Percentiles rank a stretch among this genome's conserved stretches.
phyloP scores from a whole-genome alignment of 179 eudicot species.

The Pouteria campechiana region DNA sequence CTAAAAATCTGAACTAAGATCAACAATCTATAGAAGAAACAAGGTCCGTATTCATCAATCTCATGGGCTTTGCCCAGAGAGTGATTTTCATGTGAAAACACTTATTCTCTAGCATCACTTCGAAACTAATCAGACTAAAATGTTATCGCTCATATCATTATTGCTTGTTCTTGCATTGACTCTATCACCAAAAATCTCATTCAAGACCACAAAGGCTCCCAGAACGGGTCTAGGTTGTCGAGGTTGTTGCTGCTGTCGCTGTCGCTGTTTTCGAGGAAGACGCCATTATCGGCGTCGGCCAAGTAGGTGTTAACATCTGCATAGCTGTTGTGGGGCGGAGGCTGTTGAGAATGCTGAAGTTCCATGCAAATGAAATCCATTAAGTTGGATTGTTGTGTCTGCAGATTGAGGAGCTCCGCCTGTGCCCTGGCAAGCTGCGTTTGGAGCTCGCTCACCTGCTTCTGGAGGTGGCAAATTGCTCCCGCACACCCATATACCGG shows the following conservation, averaged over 20 bases:
- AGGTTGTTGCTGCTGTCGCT: too few relatives aligned
- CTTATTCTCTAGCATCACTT: too few relatives aligned
- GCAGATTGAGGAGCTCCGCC: conserved; percentile 38
- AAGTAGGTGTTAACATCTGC: conserved; percentile 13
- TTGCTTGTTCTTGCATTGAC: too few relatives aligned
- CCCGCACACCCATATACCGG: conserved; percentile 70
- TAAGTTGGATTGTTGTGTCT: conserved; percentile 42
- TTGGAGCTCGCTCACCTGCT: conserved; percentile 47
- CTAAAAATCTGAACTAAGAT: too few relatives aligned
- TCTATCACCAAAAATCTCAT: too few relatives aligned
- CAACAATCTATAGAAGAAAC: too few relatives aligned
- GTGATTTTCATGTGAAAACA: too few relatives aligned
- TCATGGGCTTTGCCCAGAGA: too few relatives aligned
- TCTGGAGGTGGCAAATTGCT: conserved; percentile 50
- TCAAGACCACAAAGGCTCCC: conserved; percentile 57
- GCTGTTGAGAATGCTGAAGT: conserved; percentile 11
- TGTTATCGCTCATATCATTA: too few relatives aligned
- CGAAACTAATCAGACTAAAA: too few relatives aligned
- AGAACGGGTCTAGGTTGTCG: conserved; percentile 15
- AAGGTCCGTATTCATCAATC: too few relatives aligned
- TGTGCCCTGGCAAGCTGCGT: conserved; percentile 47
- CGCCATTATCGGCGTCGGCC: conserved; percentile 16
- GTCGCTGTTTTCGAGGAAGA: conserved; percentile 5
- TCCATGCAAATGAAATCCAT: conserved; percentile 34
- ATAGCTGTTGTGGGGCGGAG: conserved; percentile 2